A percentile compares a stretch with the other conserved stretches of the same genome.
These are phyloP conservation scores for Polygonum aviculare DNA, from an alignment of 148 eudicot species.

Conservation along the genomic window DNA sequence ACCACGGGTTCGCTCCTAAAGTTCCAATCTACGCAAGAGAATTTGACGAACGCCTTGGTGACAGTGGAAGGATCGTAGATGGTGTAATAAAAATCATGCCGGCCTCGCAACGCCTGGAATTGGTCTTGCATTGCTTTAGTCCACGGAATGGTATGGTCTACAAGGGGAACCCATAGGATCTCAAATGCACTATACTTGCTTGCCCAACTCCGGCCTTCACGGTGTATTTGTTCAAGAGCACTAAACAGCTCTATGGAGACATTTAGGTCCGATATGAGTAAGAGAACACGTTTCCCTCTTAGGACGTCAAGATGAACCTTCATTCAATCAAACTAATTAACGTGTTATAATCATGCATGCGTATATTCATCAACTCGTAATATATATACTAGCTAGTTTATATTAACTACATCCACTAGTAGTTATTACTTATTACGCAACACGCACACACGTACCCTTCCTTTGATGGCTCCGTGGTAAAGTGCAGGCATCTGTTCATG, in stretches of 20 bases:
- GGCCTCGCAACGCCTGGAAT: slow-evolving; percentile 32
- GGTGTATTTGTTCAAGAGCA: slow-evolving; percentile 52
- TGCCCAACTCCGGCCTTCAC: slow-evolving; percentile 16
- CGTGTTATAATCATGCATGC: no score
- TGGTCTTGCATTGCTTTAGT: slow-evolving; percentile 24
- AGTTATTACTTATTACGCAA: not conserved
- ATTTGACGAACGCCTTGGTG: slow-evolving; percentile 32
- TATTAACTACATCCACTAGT: no score
- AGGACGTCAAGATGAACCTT: slow-evolving; percentile 37
- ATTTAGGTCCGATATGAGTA: slow-evolving; percentile 58
- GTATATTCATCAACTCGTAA: no score
- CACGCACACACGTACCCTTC: not conserved
- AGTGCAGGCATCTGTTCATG: slow-evolving; percentile 42
- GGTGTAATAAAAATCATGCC: slow-evolving; percentile 51
- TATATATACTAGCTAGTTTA: no score
- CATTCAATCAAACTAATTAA: not conserved
- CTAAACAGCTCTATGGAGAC: slow-evolving; percentile 46
- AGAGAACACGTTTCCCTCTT: slow-evolving; percentile 46
- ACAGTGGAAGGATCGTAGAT: slow-evolving; percentile 41
- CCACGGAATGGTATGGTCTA: slow-evolving; percentile 35
- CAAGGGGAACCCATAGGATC: slow-evolving; percentile 52
- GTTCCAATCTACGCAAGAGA: slow-evolving; percentile 41
- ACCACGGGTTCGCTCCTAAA: slow-evolving; percentile 45
- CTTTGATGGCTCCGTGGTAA: slow-evolving; percentile 31
- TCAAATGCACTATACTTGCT: slow-evolving; percentile 28